Base-by-base conservation (phyloP, 2,329 filamentous ascomycete genomes). In the Scytalidium lignicola region DNA sequence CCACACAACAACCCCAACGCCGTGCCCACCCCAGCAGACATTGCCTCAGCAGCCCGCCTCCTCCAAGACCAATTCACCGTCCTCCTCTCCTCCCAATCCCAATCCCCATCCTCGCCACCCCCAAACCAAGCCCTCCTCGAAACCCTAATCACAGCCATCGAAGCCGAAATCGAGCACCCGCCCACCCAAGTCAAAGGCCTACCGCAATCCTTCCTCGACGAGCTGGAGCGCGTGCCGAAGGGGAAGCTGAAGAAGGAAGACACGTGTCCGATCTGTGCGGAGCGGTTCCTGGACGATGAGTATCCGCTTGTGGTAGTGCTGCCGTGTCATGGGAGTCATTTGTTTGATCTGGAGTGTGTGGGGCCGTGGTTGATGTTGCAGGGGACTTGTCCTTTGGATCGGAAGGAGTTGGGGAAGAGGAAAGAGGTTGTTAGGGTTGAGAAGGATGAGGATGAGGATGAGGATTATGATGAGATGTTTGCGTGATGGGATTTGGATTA, bases 291-390 rank as follows among this genome's bases (percentile, higher is more conserved):
- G 43, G 79, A 85, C 58, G 82, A 86, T 59, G 67, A 71, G 57
- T 83, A 80, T 61, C 78, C 75, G 48, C 70, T 86, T 2, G 80
- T 85, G 12, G 82, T 85, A 22, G 74, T 82, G 69, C 70, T 86
- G 59, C 81, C 81, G 39, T 86, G 82, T 62, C 71, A 80, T 58
- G 71, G 70, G 26, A 68, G 64, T 39, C 82, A 86, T 63, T 68
- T 67, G 44, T 85, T 83, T 61, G 82, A 86, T 58, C 65, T 85
- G n/a, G 82, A 86, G 67, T 86, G 82, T 58, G 80, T 85, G 2
- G 78, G 74, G 3, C 82, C 82, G 6, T 86, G 82, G 82, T 63
- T 86, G 62, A 69, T 75, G 63, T 74, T 78, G 58, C 82, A 85
- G 65, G 82, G 82, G 32, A 83, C 73, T 26, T 85, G 82, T 62